Evolutionary conservation across 2,329 filamentous ascomycete species (phyloP).

Genomic region (Colletotrichum sp.): DNA sequence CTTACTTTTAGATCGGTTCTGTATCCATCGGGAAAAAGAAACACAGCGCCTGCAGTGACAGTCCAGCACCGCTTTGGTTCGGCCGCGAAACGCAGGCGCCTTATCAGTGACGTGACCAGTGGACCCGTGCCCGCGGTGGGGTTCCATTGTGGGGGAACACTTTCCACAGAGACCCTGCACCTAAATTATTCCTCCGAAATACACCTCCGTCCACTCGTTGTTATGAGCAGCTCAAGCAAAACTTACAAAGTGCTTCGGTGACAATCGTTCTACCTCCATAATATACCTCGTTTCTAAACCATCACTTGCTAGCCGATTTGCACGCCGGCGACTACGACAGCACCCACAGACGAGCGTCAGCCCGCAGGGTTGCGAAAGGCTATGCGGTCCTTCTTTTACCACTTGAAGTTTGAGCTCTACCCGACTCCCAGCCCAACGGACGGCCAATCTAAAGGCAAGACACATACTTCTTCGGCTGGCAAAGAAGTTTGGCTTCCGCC

Average conservation of each 20-base stretch:
- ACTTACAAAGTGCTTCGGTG: background rate
- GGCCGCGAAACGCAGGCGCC: background rate
- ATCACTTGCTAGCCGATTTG: background rate
- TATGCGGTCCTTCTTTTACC: slow-evolving; percentile 70
- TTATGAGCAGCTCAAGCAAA: background rate
- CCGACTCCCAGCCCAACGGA: slow-evolving; percentile 43
- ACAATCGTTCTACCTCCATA: slow-evolving; percentile 24
- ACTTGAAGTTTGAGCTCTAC: slow-evolving; percentile 72
- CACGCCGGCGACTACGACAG: background rate
- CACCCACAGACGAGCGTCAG: background rate
- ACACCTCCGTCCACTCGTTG: background rate
- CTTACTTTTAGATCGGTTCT: background rate
- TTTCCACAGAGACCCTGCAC: background rate
- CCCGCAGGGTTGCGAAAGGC: slow-evolving; percentile 26
- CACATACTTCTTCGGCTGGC: background rate
- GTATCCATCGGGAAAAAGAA: background rate
- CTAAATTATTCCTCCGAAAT: background rate
- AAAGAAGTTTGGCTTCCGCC: slow-evolving; percentile 56
- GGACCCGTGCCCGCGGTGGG: background rate
- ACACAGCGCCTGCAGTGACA: background rate
- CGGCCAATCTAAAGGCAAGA: slow-evolving; percentile 8
- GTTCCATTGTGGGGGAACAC: background rate
- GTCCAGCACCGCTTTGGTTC: background rate
- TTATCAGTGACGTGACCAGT: slow-evolving; percentile 15
- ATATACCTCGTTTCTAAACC: background rate